These are phyloP conservation scores for Nidula microcarpa DNA, from an alignment of 768 basidiomycete species.

Conservation along the genomic window DNA sequence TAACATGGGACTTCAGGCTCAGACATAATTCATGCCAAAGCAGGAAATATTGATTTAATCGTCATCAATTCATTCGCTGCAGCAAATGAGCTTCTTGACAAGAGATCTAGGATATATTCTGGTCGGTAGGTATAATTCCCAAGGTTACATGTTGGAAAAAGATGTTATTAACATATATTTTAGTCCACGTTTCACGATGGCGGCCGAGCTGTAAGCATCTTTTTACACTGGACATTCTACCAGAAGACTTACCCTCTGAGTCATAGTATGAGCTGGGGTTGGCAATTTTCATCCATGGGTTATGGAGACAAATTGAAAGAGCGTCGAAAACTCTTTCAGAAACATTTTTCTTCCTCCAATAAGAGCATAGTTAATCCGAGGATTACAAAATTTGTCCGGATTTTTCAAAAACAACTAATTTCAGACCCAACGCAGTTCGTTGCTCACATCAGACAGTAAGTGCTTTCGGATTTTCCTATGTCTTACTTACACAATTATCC, in stretches of 20 bases:
- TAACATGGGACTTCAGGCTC: not conserved
- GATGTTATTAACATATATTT: not conserved
- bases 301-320: not conserved
- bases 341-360: not conserved
- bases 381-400: not conserved
- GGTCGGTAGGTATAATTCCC: conserved; percentile 3
- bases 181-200: not conserved
- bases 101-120: conserved; percentile 8
- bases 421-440: conserved; percentile 3
- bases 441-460: conserved; percentile 4
- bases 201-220: not conserved
- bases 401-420: conserved; percentile 3
- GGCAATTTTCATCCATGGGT: not conserved
- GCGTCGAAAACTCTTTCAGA: not conserved
- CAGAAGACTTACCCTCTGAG: not conserved
- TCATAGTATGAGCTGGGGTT: not conserved
- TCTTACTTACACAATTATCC: not conserved
- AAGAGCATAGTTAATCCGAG: not conserved
- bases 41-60: conserved; percentile 4
- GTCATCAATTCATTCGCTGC: conserved; percentile 9
- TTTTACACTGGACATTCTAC: not conserved
- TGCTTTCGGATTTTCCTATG: not conserved
- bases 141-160: not conserved
- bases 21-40: conserved; percentile 4
- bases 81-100: conserved; percentile 7